phyloP scores from a whole-genome alignment of 1,284 basidiomycete species.

The Uromyces viciae-fabae region DNA sequence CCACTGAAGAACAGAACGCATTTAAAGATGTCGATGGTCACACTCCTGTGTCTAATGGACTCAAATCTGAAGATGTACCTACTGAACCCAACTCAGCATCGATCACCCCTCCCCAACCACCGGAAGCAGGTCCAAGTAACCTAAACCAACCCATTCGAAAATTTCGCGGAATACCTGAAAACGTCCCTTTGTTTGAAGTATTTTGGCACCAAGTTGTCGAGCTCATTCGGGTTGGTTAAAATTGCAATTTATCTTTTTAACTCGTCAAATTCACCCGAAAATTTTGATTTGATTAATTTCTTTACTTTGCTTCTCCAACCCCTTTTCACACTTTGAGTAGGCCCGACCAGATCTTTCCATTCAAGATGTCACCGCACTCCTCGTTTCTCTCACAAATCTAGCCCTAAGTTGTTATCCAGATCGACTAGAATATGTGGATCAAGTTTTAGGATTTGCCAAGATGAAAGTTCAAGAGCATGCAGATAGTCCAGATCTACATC shows the following conservation, averaged over 20 bases:
- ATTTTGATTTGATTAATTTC: constrained; percentile 6
- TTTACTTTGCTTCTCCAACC: neutral
- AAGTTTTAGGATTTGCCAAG: constrained; percentile 79
- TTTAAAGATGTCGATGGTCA: constrained; percentile 40
- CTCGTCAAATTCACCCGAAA: neutral
- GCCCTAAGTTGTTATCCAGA: constrained; percentile 93
- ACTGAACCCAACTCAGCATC: neutral
- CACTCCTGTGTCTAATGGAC: neutral
- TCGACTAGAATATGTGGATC: constrained; percentile 87
- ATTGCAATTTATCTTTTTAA: neutral
- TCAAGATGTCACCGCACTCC: constrained; percentile 86
- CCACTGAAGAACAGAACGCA: constrained; percentile 46
- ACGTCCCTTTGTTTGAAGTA: constrained; percentile 88
- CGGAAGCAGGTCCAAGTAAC: constrained; percentile 33
- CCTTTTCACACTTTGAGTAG: constrained; percentile 57
- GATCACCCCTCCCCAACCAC: neutral
- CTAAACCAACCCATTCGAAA: constrained; percentile 51
- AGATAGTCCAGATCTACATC: constrained; percentile 80
- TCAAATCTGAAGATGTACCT: constrained; percentile 46
- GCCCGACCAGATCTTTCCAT: constrained; percentile 89
- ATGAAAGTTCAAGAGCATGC: constrained; percentile 77
- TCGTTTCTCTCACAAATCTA: constrained; percentile 86
- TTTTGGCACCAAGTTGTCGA: constrained; percentile 98
- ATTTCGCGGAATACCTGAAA: constrained; percentile 85
- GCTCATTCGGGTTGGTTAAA: constrained; percentile 72